phyloP scores from a whole-genome alignment of 2,329 filamentous ascomycete genomes.

The Fusarium concolor region DNA sequence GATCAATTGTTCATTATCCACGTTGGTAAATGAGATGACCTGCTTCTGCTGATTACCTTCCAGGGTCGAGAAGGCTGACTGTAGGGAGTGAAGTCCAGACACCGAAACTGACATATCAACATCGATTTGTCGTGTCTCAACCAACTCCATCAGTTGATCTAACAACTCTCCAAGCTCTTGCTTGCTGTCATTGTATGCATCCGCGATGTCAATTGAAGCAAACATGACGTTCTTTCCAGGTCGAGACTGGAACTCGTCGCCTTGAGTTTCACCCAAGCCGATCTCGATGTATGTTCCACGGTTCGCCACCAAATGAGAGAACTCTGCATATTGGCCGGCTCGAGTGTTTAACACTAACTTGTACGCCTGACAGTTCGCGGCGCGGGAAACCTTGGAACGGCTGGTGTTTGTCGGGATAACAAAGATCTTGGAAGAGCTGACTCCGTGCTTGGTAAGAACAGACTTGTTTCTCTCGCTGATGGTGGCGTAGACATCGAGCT shows the following conservation, averaged over 20 bases:
- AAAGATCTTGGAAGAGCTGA: conserved; percentile 29
- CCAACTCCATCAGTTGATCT: conserved; percentile 15
- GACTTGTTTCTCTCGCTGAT: conserved; percentile 26
- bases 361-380: conserved; percentile 15
- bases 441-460: conserved; percentile 25
- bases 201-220: conserved; percentile 37
- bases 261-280: conserved; percentile 7
- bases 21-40: conserved; percentile 21
- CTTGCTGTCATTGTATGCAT: conserved; percentile 32
- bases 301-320: conserved; percentile 34
- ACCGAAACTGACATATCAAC: conserved; percentile 18
- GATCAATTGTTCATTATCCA: conserved; percentile 18
- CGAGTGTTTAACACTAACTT: conserved; percentile 37
- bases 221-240: conserved; percentile 41
- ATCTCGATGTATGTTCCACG: conserved; percentile 38
- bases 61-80: conserved; percentile 21
- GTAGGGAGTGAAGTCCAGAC: conserved; percentile 16
- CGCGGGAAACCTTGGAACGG: conserved; percentile 19
- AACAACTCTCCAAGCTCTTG: conserved; percentile 39
- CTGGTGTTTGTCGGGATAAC: conserved; percentile 1
- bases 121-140: conserved; percentile 22
- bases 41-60: conserved; percentile 21
- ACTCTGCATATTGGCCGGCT: conserved; percentile 30
- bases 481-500: conserved; percentile 35
- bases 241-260: neutral